Evolutionary conservation across 805 yeast genomes (phyloP).

Genomic region (Candida chilensis): DNA sequence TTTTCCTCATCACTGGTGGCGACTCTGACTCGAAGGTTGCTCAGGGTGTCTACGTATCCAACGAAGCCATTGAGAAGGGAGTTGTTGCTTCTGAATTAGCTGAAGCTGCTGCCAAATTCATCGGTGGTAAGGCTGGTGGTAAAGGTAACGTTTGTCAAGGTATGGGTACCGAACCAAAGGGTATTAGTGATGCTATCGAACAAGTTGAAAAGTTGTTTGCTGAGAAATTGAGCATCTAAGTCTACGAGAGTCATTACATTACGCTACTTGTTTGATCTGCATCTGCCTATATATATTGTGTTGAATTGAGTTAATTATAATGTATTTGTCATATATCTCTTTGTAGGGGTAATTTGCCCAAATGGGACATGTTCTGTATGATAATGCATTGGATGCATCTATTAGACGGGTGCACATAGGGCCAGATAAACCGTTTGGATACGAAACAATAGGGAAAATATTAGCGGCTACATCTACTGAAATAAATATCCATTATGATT

Average conservation of each 20-base stretch:
- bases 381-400: too few relatives aligned
- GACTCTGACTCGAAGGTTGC: constrained; percentile 67
- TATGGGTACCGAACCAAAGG: constrained; percentile 77
- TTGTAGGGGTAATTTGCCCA: too few relatives aligned
- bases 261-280: too few relatives aligned
- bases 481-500: too few relatives aligned
- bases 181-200: constrained; percentile 64
- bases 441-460: too few relatives aligned
- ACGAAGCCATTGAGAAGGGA: constrained; percentile 59
- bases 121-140: constrained; percentile 99
- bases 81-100: constrained; percentile 74
- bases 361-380: too few relatives aligned
- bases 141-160: constrained; percentile 96
- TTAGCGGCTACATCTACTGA: too few relatives aligned
- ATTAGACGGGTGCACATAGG: too few relatives aligned
- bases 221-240: constrained; percentile 35
- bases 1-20: constrained; percentile 73
- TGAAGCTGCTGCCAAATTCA: constrained; percentile 51
- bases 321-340: too few relatives aligned
- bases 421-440: too few relatives aligned
- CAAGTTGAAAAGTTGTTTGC: constrained; percentile 54
- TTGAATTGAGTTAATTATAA: too few relatives aligned
- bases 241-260: too few relatives aligned
- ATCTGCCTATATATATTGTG: background rate
- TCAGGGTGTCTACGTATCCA: constrained; percentile 87